phyloP scores from a whole-genome alignment of 768 basidiomycete species.

The Psilocybe tampanensis region DNA sequence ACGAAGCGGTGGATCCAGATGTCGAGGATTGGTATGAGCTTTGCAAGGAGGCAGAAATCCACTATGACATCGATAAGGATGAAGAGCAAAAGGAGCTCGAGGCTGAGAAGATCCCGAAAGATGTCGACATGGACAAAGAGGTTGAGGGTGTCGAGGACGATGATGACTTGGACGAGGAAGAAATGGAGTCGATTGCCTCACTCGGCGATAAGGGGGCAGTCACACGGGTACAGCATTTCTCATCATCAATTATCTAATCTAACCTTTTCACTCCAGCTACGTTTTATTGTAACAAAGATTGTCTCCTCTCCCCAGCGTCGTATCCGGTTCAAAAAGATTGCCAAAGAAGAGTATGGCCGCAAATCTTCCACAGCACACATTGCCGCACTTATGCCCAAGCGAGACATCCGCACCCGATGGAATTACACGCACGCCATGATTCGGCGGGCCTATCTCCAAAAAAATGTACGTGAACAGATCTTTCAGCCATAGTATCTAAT shows the following conservation, averaged over 20 bases:
- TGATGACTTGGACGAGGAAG: constrained; percentile 7
- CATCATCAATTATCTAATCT: not conserved
- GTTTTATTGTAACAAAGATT: constrained; percentile 31
- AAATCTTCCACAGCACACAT: not conserved
- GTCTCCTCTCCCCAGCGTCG: constrained; percentile 32
- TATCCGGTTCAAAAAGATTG: constrained; percentile 20
- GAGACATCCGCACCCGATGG: constrained; percentile 35
- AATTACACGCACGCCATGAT: constrained; percentile 39
- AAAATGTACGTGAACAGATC: constrained; percentile 21
- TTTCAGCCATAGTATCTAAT: not conserved
- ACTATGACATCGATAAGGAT: constrained; percentile 29
- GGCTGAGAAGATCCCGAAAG: too few relatives aligned
- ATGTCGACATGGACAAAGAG: too few relatives aligned
- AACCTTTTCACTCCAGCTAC: constrained; percentile 23
- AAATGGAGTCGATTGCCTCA: constrained; percentile 11
- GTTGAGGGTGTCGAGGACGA: not conserved
- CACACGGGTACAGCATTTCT: constrained; percentile 8
- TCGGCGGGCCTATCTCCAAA: constrained; percentile 20
- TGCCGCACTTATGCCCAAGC: constrained; percentile 28
- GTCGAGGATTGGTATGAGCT: constrained; percentile 25
- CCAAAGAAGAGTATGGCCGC: constrained; percentile 13
- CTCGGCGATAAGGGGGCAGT: constrained; percentile 18
- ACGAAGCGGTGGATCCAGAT: constrained; percentile 29
- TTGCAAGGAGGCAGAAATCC: constrained; percentile 28
- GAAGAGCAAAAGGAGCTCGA: constrained; percentile 18